phyloP scores from a whole-genome alignment of 2,329 filamentous ascomycete genomes.

The Colletotrichum orchidophilum region DNA sequence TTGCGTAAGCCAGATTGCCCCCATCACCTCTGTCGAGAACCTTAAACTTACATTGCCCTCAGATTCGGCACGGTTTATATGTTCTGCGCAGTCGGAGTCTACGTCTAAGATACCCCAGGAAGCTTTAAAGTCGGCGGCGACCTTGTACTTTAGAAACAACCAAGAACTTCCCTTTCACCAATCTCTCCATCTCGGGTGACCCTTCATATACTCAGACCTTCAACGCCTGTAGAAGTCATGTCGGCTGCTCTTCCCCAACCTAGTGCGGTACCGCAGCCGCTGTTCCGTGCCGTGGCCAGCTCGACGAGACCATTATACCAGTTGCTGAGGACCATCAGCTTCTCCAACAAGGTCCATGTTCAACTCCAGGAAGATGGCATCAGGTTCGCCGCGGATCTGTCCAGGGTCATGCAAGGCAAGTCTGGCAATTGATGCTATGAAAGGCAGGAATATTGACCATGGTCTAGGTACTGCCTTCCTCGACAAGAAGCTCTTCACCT shows the following conservation, averaged over 20 bases:
- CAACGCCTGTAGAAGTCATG: constrained; percentile 21
- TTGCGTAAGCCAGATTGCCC: constrained; percentile 74
- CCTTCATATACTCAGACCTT: neutral
- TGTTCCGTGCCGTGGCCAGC: constrained; percentile 80
- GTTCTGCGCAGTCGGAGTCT: constrained; percentile 98
- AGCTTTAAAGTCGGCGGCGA: constrained; percentile 36
- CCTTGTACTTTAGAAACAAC: constrained; percentile 37
- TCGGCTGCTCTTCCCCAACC: constrained; percentile 38
- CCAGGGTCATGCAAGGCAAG: constrained; percentile 89
- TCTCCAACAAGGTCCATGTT: constrained; percentile 66
- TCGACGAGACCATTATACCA: constrained; percentile 80
- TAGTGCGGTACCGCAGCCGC: constrained; percentile 47
- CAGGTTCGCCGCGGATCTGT: constrained; percentile 87
- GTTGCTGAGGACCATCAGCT: constrained; percentile 67
- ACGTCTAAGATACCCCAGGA: constrained; percentile 77
- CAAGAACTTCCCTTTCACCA: constrained; percentile 27
- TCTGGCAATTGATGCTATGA: constrained; percentile 60
- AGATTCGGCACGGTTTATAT: constrained; percentile 97
- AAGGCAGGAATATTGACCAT: neutral
- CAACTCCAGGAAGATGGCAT: constrained; percentile 88
- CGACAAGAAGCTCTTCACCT: constrained; percentile 88
- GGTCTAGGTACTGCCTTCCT: constrained; percentile 70
- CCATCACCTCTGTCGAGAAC: neutral
- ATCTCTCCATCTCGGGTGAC: constrained; percentile 18
- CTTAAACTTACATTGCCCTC: constrained; percentile 30